phyloP scores from a whole-genome alignment of 2,329 filamentous ascomycete species.

The Claviceps quebecensis region DNA sequence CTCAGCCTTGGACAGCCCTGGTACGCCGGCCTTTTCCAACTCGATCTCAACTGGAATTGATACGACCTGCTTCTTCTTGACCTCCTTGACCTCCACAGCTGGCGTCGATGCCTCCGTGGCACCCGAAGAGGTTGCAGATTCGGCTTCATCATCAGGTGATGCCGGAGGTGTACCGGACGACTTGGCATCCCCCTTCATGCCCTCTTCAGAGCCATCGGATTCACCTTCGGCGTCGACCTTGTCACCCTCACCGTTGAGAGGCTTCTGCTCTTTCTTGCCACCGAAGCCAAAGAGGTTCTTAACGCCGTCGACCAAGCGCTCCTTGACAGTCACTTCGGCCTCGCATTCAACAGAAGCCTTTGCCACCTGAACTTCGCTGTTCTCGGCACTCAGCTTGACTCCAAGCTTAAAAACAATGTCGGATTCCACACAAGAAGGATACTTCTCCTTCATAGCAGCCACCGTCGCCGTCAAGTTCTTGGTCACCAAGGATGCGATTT shows the following conservation, averaged over 20 bases:
- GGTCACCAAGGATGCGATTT: slow-evolving; percentile 54
- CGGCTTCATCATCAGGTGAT: slow-evolving; percentile 6
- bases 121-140: slow-evolving; percentile 14
- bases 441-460: slow-evolving; percentile 61
- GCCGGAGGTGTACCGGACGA: slow-evolving; percentile 9
- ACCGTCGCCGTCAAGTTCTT: slow-evolving; percentile 78
- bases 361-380: slow-evolving; percentile 67
- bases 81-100: slow-evolving; percentile 30
- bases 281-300: slow-evolving; percentile 96
- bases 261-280: slow-evolving; percentile 67
- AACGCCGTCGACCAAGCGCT: slow-evolving; percentile 77
- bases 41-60: slow-evolving; percentile 37
- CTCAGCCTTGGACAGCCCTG: slow-evolving; percentile 34
- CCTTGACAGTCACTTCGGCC: slow-evolving; percentile 57
- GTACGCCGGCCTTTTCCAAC: slow-evolving; percentile 35
- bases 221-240: slow-evolving; percentile 20
- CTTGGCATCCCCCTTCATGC: slow-evolving; percentile 27
- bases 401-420: slow-evolving; percentile 72
- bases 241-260: slow-evolving; percentile 50
- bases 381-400: slow-evolving; percentile 54
- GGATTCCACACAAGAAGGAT: slow-evolving; percentile 55
- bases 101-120: slow-evolving; percentile 32
- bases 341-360: slow-evolving; percentile 76
- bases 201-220: slow-evolving; percentile 22
- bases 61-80: slow-evolving; percentile 46